Base-by-base conservation (phyloP, 2,329 filamentous ascomycete species). In the Grosmannia huntii region DNA sequence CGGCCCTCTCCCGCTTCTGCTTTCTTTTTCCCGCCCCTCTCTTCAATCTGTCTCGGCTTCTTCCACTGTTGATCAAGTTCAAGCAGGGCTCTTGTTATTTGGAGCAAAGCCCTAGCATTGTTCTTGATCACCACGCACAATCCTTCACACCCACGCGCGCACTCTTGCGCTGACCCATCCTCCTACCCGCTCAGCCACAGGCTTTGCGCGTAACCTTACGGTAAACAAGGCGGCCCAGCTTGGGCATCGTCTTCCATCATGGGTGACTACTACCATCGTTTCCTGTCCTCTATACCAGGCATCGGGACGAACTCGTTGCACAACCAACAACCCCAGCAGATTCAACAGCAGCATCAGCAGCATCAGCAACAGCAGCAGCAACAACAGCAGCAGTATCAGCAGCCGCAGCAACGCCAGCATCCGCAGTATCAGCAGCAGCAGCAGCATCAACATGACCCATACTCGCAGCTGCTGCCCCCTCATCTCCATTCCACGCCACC, bases 241-340 rank as follows among this genome's bases (percentile, higher is more conserved):
- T 44, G 41, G 41, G 19, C 41, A n/a, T n/a, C 23, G 21, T 49
- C 46, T 21, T 23, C 38, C 54, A 50, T 50, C 54, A 83, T 83
- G 80, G 75, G 75, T 66, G 78, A 81, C 62, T 80, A 79, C 65
- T 82, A 82, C 63, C 76, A 78, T 55, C 75, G 77, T 62, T 81
- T 81, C 64, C 70, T 81, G 58, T 73, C 77, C 63, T 77, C 77
- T 38, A 75, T 79, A 73, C 72, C 75, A 59, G 77, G 75, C 57
- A 69, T 71, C 56, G 72, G 70, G 53, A 62, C 62, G 28, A 55
- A 58, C 33, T 53, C 60, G 16, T 44, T 52, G 9, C 31, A 31
- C 16, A 23, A 27, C 31, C 53, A 28, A 36, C 53, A 54, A 44
- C 19, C 21, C 6, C 54, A 48, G 27, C 44, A 54, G 11, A 41